Conservation (phyloP, 2,329 filamentous ascomycete species). For the Ophiostoma sp. region DNA sequence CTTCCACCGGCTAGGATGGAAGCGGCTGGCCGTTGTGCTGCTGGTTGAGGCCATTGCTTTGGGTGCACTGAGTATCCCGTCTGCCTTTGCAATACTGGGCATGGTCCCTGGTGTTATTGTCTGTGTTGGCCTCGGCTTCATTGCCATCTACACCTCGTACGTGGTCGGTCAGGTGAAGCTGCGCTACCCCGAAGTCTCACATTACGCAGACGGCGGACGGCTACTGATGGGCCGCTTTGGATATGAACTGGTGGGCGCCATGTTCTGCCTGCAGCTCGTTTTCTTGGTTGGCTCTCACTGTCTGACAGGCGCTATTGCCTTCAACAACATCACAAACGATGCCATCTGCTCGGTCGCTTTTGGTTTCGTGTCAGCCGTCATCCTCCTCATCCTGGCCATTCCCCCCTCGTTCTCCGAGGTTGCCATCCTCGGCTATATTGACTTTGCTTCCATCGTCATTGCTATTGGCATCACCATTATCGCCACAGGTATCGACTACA, state of each 20-base stretch:
- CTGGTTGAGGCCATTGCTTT: constrained; percentile 15
- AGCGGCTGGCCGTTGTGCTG: neutral
- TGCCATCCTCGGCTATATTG: constrained; percentile 9
- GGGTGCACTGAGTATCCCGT: constrained; percentile 12
- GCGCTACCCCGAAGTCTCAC: constrained; percentile 4
- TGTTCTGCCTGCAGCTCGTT: constrained; percentile 12
- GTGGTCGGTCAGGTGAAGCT: constrained; percentile 14
- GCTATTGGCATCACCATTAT: constrained; percentile 14
- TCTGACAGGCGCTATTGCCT: constrained; percentile 11
- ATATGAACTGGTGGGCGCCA: constrained; percentile 6
- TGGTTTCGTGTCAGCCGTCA: constrained; percentile 7
- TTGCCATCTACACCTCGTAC: constrained; percentile 14
- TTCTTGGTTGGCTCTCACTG: constrained; percentile 14
- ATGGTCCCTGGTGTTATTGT: constrained; percentile 11
- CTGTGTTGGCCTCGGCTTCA: neutral
- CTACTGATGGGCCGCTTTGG: constrained; percentile 12
- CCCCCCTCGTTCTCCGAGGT: constrained; percentile 13
- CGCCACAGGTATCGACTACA: constrained; percentile 5
- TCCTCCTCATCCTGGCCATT: constrained; percentile 7
- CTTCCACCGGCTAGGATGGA: constrained; percentile 13
- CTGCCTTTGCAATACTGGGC: constrained; percentile 11
- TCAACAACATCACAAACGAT: constrained; percentile 14
- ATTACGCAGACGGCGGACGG: constrained; percentile 4
- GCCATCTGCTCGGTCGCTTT: constrained; percentile 11
- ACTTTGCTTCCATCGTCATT: constrained; percentile 4